Base-by-base conservation (phyloP, 352 stramenopile species). In the Pythium biforme region DNA sequence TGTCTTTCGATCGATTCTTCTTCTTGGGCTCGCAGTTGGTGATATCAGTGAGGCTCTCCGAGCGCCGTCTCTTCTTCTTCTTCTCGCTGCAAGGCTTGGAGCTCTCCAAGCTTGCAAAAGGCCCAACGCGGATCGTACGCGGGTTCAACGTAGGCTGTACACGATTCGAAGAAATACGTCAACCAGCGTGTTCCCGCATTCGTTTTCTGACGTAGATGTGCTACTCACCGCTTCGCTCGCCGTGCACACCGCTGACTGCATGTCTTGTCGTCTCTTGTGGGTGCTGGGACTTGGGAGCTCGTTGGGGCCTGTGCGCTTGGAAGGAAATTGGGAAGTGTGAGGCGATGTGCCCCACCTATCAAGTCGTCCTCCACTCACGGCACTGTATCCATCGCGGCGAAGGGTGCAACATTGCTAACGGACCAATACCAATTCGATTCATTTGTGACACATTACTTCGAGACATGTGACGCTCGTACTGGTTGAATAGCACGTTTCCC, bases 21-120 rank as follows among this genome's bases (percentile, higher is more conserved):
- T 56, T 55, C 17, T 25, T 10, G 31, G 43, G 34, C 22, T 59
- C 43, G 22, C 41, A 29, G 40, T 53, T 43, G n/a, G 40, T 53
- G 19, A 39, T 45, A 26, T 57, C 57, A 14, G 19, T 37, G 57
- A 53, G 12, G 48, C 57, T 64, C 47, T 64, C 37, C 5, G 47
- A 39, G 11, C 56, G 56, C 10, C 22, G 20, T 55, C 47, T 14
- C 46, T 63, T 63, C 31, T 40, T 26, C 11, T 26, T 20, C 5
- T n/a, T 47, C 17, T 31, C 14, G 11, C 4, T 34, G 39, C 19
- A 5, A 6, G 39, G 6, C 39, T 45, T 22, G 39, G 31, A n/a
- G 9, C n/a, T 37, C 8, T 47, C 40, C 3, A 17, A 2, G n/a
- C n/a, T 7, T 26, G 40, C 19, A 10, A 61, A 37, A 14, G 31